Base-by-base conservation (phyloP, 148 eudicot genomes). In the Chenopodium quinoa region DNA sequence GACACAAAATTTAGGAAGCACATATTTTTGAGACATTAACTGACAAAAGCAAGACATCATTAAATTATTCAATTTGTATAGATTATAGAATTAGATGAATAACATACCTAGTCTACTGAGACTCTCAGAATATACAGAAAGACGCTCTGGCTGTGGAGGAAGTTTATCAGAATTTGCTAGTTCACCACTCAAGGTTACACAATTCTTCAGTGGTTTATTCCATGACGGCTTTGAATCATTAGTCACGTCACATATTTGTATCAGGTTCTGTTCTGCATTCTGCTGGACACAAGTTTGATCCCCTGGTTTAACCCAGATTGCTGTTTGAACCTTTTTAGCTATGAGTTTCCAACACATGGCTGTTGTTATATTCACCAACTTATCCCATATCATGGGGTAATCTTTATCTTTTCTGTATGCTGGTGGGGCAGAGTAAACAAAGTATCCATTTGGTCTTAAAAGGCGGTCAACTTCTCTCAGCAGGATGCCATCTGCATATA, bases 401-500 rank as follows among this genome's bases (percentile, higher is more conserved):
- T 92, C 97, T 87, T 96, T 96, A 82, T 96, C 99, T 75, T 96
- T 92, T 83, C 92, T 89, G 79, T 96, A 96, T 32, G 97, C 99
- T 20, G 99, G 99, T 71, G 99, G 99, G 75, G 97, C 98, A 64
- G 98, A 96, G 85, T 94, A 96, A 23, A 92, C 93, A 85, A 96
- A 96, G 83, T 96, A 96, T 66, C 99, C 99, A 85, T 96, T 89
- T 27, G 93, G 83, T 65, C 97, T 89, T 78, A 96, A 84, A 58
- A 96, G 87, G 46, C 98, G 97, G 83, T 94, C 91, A 70, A 92
- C 87, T 83, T 96, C 99, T 86, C 87, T 96, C 72, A 96, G 86
- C 16, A 94, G 82, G 83, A 96, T 88, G 78, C 99, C 98, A 85
- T 92, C 98, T 96, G 89, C 71, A 77, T 11, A 48, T 2, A 48